Evolutionary conservation across 1,284 basidiomycete genomes (phyloP).

Genomic region (Trichosporon coremiiforme): DNA sequence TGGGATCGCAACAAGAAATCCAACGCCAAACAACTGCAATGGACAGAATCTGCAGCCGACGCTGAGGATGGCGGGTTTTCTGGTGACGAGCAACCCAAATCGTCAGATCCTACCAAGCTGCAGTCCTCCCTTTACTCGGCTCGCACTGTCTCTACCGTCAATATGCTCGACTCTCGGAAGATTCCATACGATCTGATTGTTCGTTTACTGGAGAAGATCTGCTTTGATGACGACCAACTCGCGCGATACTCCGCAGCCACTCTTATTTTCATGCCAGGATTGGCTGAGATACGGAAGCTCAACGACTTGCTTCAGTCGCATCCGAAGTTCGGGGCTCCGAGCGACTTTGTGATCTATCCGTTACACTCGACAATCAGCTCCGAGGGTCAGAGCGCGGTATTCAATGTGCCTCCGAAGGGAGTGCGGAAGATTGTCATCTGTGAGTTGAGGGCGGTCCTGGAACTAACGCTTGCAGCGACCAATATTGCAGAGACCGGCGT

Average conservation of each 20-base stretch:
- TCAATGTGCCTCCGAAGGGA: constrained; percentile 78
- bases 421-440: constrained; percentile 87
- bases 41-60: constrained; percentile 66
- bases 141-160: constrained; percentile 77
- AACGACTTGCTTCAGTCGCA: constrained; percentile 82
- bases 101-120: constrained; percentile 48
- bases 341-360: constrained; percentile 76
- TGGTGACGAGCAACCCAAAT: constrained; percentile 51
- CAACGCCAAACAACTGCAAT: constrained; percentile 62
- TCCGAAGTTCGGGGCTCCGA: constrained; percentile 66
- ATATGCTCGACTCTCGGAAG: constrained; percentile 81
- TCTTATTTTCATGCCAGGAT: constrained; percentile 91
- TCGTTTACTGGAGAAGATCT: constrained; percentile 82
- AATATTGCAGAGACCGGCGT: constrained; percentile 85
- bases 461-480: constrained; percentile 61
- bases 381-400: constrained; percentile 87
- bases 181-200: constrained; percentile 90
- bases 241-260: constrained; percentile 73
- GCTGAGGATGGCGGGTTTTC: constrained; percentile 60
- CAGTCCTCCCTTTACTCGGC: constrained; percentile 62
- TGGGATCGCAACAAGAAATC: constrained; percentile 59
- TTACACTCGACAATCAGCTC: constrained; percentile 92
- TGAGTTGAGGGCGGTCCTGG: constrained; percentile 47
- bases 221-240: constrained; percentile 64
- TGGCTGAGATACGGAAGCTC: constrained; percentile 84